Conservation (phyloP, 2,329 filamentous ascomycete genomes). For the Ustulina deusta region DNA sequence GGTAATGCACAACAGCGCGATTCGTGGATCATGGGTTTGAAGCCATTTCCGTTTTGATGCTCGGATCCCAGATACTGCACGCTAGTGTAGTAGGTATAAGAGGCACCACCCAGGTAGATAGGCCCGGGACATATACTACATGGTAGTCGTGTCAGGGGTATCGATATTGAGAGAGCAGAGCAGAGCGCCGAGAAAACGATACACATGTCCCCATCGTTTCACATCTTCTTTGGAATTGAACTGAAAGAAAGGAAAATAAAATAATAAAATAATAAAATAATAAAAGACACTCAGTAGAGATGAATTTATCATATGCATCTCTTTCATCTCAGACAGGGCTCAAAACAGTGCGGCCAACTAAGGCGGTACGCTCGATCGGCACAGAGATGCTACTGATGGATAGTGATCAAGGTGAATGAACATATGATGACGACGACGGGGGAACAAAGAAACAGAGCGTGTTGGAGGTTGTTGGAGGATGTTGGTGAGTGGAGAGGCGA, state of each 20-base stretch:
- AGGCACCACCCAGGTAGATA: background rate
- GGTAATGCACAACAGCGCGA: background rate
- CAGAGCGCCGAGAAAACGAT: background rate
- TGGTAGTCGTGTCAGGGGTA: slow-evolving; percentile 1
- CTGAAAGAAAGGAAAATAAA: too few relatives aligned
- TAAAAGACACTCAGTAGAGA: background rate
- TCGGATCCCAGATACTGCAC: slow-evolving; percentile 12
- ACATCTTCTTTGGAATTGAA: too few relatives aligned
- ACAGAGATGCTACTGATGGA: background rate
- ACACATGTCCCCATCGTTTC: background rate
- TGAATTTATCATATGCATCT: background rate
- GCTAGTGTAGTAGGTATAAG: background rate
- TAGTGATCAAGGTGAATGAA: background rate
- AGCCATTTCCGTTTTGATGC: slow-evolving; percentile 40
- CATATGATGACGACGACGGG: background rate
- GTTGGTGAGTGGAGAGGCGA: background rate
- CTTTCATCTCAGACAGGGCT: background rate
- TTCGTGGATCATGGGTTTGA: slow-evolving; percentile 8
- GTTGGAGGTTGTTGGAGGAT: slow-evolving; percentile 22
- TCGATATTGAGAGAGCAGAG: background rate
- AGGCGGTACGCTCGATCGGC: slow-evolving; percentile 3
- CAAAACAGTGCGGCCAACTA: slow-evolving; percentile 3
- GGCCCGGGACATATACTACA: background rate
- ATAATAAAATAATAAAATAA: background rate
- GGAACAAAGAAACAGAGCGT: slow-evolving; percentile 10